A percentile compares a stretch with the other conserved stretches of the same genome.
Evolutionary conservation across 495 filamentous ascomycete genomes (phyloP).

Genomic region (Trichocladium antarcticum): DNA sequence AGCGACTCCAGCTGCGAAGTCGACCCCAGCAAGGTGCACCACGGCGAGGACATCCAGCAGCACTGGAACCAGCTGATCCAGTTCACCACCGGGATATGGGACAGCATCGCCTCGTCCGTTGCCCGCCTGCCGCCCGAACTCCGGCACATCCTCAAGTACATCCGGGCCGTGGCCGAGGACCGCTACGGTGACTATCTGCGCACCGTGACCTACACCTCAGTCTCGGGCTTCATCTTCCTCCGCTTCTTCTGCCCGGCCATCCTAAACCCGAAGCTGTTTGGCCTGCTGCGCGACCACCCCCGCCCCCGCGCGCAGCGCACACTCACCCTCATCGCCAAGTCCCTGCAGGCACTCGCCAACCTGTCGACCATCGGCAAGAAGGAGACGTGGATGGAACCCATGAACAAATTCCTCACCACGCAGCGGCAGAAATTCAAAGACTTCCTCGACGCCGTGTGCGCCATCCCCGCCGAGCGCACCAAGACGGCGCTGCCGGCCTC

Average conservation of each 20-base stretch:
- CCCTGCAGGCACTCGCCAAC: conserved; percentile 89
- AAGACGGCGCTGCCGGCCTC: conserved; percentile 62
- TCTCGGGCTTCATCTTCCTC: conserved; percentile 92
- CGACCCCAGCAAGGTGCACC: conserved; percentile 65
- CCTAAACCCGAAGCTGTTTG: conserved; percentile 92
- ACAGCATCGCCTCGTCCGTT: conserved; percentile 61
- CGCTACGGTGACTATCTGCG: conserved; percentile 91
- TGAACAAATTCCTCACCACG: conserved; percentile 68
- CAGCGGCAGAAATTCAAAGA: conserved; percentile 66
- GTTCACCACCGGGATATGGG: conserved; percentile 75
- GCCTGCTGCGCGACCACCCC: conserved; percentile 77
- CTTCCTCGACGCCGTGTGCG: conserved; percentile 78
- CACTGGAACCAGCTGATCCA: conserved; percentile 75
- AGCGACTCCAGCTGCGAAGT: conserved; percentile 90
- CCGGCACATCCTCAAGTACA: conserved; percentile 78
- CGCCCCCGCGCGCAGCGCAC: conserved; percentile 79
- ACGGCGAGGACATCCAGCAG: conserved; percentile 61
- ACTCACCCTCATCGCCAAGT: conserved; percentile 87
- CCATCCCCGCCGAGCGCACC: conserved; percentile 59
- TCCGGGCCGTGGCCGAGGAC: conserved; percentile 88
- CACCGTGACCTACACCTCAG: conserved; percentile 89
- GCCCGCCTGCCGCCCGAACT: conserved; percentile 72
- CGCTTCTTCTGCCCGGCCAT: conserved; percentile 95
- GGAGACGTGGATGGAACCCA: conserved; percentile 97
- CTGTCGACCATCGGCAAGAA: conserved; percentile 89